Evolutionary conservation across 1,139 yeast species (phyloP), one percentile per base, ranked within the genome.

Genomic region (Yamadazyma siamensis): DNA sequence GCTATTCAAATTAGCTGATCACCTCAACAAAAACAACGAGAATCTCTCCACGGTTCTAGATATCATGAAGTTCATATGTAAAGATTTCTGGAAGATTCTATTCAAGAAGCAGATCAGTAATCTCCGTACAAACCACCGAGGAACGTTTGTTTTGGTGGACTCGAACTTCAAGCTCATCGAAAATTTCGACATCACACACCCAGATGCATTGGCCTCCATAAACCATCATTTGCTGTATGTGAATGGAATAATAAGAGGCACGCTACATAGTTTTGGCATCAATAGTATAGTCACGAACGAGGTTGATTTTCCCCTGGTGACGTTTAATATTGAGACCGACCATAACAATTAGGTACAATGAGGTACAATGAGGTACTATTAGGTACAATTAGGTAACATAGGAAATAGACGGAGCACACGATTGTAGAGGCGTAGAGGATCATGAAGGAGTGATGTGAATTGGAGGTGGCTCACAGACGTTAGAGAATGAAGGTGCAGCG

Each of bases 91-190:
- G 97, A 77, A 75, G 46, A 61, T 73, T 31, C 52, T 89, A 23
- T 88, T 78, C 58, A 76, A 79, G 27, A 91, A 88, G 55, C 96
- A 85, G 56, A 86, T 91, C 68, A 96, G 88, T 55, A 88, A 87
- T 49, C 66, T 91, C 39, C 73, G 95, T 41, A 91, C 98, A 1
- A 91, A 91, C 53, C 97, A 91, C 53, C 61, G 95, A 29, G 88
- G 94, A 5, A 83, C 91, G 0, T 86, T 80, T 56, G 94, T 86
- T 21, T 63, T 86, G 31, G 77, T 84, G 11, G 95, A 86, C 52
- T 76, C 73, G 49, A 61, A 61, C 29, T 82, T 81, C 59, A 66
- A 69, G 35, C 63, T 75, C 35, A 71, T 85, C 27, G 54, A 61
- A 23, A 65, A 74, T 27, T 71, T 84, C 65, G 69, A 76, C 47